These are phyloP conservation scores for Pseudocercospora pini-densiflorae DNA, from an alignment of 2,329 filamentous ascomycete species.

Conservation along the genomic window DNA sequence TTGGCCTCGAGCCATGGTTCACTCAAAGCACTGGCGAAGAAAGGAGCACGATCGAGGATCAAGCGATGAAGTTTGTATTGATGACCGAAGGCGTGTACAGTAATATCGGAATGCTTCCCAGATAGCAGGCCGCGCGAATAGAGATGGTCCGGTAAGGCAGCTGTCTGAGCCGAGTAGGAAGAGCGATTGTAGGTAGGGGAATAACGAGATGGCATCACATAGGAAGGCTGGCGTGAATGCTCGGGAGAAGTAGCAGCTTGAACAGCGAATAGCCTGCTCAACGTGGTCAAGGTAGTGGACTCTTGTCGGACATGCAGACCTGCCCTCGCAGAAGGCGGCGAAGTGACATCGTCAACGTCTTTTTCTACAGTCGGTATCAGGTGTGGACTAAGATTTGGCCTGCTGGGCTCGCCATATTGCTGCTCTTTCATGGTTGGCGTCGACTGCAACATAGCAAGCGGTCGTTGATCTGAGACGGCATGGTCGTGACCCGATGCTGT, in stretches of 20 bases:
- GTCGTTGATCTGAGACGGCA: conserved; percentile 9
- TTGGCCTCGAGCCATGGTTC: conserved; percentile 61
- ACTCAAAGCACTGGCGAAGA: conserved; percentile 59
- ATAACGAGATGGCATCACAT: conserved; percentile 36
- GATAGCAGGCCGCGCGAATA: conserved; percentile 57
- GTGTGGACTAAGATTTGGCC: conserved; percentile 13
- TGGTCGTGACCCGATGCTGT: conserved; percentile 13
- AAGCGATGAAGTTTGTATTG: conserved; percentile 59
- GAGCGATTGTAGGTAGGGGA: conserved; percentile 28
- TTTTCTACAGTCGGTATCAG: conserved; percentile 51
- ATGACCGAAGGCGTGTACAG: conserved; percentile 57
- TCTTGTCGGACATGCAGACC: conserved; percentile 37
- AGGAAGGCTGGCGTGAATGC: conserved; percentile 48
- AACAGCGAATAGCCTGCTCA: conserved; percentile 52
- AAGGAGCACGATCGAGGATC: conserved; percentile 60
- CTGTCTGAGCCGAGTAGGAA: conserved; percentile 30
- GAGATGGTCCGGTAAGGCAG: conserved; percentile 55
- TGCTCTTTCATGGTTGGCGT: conserved; percentile 21
- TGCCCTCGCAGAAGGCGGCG: conserved; percentile 41
- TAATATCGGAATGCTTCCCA: conserved; percentile 60
- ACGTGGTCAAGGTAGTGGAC: conserved; percentile 48
- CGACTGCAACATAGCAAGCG: conserved; percentile 17
- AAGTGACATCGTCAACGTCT: conserved; percentile 54
- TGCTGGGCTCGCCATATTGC: conserved; percentile 20
- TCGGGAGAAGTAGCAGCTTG: conserved; percentile 42